Conservation (phyloP, 805 yeast species). For the Starmera pachycereana region DNA sequence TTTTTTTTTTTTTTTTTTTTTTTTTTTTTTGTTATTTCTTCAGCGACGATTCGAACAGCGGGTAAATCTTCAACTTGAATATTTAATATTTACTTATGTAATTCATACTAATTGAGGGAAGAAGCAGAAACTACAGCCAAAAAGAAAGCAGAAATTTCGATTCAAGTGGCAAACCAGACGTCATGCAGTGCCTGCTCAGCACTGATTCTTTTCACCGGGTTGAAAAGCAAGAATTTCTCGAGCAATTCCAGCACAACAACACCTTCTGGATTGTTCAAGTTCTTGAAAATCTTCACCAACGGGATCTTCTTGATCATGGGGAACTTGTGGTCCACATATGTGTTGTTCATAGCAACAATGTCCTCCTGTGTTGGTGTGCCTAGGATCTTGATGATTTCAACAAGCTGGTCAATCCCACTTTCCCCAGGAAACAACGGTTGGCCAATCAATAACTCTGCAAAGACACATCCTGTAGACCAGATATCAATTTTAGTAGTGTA, state of each 20-base stretch:
- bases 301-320: conserved; percentile 81
- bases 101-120: no score
- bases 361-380: conserved; percentile 95
- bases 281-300: conserved; percentile 53
- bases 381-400: conserved; percentile 88
- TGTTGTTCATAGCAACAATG: conserved; percentile 90
- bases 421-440: conserved; percentile 98
- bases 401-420: conserved; percentile 93
- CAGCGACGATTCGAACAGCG: neutral
- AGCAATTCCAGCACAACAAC: conserved; percentile 44
- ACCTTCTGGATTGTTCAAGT: conserved; percentile 27
- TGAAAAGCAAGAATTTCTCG: conserved; percentile 49
- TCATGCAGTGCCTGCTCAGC: conserved; percentile 45
- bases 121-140: neutral
- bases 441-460: conserved; percentile 92
- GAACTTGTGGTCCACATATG: conserved; percentile 94
- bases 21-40: neutral
- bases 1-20: neutral
- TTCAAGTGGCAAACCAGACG: conserved; percentile 44
- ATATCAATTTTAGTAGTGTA: conserved; percentile 94
- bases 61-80: no score
- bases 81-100: no score
- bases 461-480: conserved; percentile 97
- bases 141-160: neutral
- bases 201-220: conserved; percentile 54